Evolutionary conservation across 2,329 filamentous ascomycete genomes (phyloP), one percentile per base, ranked within the genome.

Genomic region (Corinectria fuckeliana): DNA sequence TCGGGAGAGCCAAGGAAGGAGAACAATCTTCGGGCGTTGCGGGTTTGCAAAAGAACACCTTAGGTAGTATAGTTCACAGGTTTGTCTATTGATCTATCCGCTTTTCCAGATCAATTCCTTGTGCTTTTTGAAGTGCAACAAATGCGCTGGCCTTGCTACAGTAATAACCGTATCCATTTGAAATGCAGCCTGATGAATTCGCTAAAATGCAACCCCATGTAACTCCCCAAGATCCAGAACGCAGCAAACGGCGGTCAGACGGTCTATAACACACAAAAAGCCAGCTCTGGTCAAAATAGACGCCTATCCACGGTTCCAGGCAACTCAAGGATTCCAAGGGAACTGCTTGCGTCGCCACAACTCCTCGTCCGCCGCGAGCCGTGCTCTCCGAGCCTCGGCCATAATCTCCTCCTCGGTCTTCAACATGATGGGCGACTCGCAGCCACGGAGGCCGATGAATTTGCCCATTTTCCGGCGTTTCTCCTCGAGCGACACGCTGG

Each of bases 381-480:
- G 73, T 8, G 76, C 76, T 51, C 72, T 70, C 36, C 79, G 70
- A 8, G 78, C 81, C 53, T 80, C 78, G 50, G 77, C 77, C 44
- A 76, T 65, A 56, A 85, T 79, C 63, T 85, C 79, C 32, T 84
- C 80, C 66, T 84, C 80, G 8, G 75, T 76, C 71, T 75, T 77
- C 61, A 76, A 63, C 47, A 72, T 53, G 50, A 69, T 60, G 9
- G 79, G 78, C 16, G 72, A 73, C 36, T 81, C 77, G 62, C 80
- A 81, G 2, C 88, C 89, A 50, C 85, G 77, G 56, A 93, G 77
- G 11, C 90, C 90, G 71, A 92, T 91, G 66, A 93, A 93, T 66
- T 85, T 81, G 44, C 90, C 90, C 71, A 92, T 85, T 76, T 88
- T 87, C 62, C 89, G 80, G 62, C 90, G 81, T 80, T 93, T 93